A percentile compares a stretch with the other conserved stretches of the same genome.
Evolutionary conservation across 1,139 yeast genomes (phyloP).

Genomic region (Yamadazyma kanchanaburiensis): DNA sequence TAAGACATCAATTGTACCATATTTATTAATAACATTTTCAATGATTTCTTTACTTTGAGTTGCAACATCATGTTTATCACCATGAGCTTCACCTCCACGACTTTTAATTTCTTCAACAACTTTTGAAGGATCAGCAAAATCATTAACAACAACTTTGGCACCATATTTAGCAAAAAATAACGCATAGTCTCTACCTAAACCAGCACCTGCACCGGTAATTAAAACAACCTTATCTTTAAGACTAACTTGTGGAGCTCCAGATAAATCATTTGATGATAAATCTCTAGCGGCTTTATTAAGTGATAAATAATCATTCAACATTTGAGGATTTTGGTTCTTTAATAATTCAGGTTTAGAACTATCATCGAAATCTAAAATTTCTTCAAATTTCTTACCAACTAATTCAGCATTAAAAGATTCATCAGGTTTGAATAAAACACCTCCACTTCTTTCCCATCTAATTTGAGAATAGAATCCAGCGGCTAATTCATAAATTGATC

Average conservation of each 20-base stretch:
- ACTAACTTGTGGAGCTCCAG: constrained; percentile 49
- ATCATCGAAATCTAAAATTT: constrained; percentile 60
- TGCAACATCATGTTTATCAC: constrained; percentile 79
- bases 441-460: constrained; percentile 93
- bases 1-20: constrained; percentile 82
- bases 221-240: constrained; percentile 83
- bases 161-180: constrained; percentile 82
- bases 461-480: constrained; percentile 92
- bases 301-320: constrained; percentile 57
- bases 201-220: constrained; percentile 95
- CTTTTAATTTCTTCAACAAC: constrained; percentile 77
- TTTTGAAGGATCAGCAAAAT: constrained; percentile 69
- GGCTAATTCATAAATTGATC: constrained; percentile 86
- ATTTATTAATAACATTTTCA: constrained; percentile 70
- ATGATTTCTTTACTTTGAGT: constrained; percentile 73
- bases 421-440: constrained; percentile 81
- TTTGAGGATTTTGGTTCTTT: constrained; percentile 63
- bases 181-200: constrained; percentile 92
- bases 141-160: constrained; percentile 94
- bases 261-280: constrained; percentile 55
- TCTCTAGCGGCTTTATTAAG: constrained; percentile 51
- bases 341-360: constrained; percentile 49
- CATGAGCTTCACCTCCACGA: constrained; percentile 82
- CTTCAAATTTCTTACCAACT: constrained; percentile 65
- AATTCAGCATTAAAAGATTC: constrained; percentile 80